Percentiles rank a stretch among this genome's conserved stretches.
phyloP scores from a whole-genome alignment of 2,329 filamentous ascomycete species.

The Pseudogymnoascus sp. region DNA sequence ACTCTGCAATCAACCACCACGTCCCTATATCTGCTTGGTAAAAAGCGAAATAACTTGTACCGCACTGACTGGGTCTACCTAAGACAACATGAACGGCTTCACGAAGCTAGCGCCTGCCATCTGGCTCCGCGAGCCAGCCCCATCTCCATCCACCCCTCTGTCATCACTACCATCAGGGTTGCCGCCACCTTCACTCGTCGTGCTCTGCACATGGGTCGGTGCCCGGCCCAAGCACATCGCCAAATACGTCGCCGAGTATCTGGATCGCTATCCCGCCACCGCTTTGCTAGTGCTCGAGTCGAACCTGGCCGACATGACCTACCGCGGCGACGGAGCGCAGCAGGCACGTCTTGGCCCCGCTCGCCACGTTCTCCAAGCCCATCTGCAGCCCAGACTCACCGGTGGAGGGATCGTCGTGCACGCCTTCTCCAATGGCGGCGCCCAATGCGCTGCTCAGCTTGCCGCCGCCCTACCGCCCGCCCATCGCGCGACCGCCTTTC shows the following conservation, averaged over 20 bases:
- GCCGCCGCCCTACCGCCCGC: conserved; percentile 12
- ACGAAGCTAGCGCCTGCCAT: neutral
- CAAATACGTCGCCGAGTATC: conserved; percentile 48
- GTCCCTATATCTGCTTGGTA: neutral
- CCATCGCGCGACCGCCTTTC: neutral
- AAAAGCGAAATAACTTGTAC: neutral
- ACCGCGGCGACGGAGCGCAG: neutral
- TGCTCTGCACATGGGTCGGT: conserved; percentile 53
- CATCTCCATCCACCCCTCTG: neutral
- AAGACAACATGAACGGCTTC: neutral
- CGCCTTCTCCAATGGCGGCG: conserved; percentile 51
- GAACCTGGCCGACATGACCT: neutral
- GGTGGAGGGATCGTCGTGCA: conserved; percentile 40
- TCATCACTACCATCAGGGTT: neutral
- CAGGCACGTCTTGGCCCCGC: conserved; percentile 29
- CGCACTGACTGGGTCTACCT: neutral
- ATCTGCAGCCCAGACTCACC: conserved; percentile 13
- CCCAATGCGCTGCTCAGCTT: conserved; percentile 26
- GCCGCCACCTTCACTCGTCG: conserved; percentile 23
- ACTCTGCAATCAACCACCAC: neutral
- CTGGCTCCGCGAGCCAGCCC: neutral
- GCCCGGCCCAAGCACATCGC: conserved; percentile 44
- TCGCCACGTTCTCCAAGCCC: conserved; percentile 27
- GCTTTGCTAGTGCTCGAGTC: neutral
- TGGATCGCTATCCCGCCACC: conserved; percentile 41